Conservation (phyloP, 2,329 filamentous ascomycete genomes). For the Stagonosporopsis chrysanthemi region DNA sequence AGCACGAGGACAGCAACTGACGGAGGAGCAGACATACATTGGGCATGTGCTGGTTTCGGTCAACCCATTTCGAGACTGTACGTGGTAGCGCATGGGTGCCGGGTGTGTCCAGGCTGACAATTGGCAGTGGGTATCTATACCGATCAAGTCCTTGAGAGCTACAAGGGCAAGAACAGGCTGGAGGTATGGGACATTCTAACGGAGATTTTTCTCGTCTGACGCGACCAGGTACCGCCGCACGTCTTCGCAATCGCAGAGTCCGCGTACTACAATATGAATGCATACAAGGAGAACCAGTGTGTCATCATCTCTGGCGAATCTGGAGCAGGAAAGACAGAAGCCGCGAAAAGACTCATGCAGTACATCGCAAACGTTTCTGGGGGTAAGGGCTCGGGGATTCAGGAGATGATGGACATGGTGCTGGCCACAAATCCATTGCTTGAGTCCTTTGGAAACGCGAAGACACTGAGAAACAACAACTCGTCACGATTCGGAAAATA, state of each 20-base stretch:
- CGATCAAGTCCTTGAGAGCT: conserved; percentile 89
- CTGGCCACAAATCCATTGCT: conserved; percentile 95
- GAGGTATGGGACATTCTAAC: conserved; percentile 60
- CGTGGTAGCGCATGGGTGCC: conserved; percentile 41
- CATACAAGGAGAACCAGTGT: conserved; percentile 98
- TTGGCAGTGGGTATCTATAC: conserved; percentile 89
- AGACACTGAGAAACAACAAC: conserved; percentile 98
- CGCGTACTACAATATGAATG: conserved; percentile 99
- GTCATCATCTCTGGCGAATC: conserved; percentile 99
- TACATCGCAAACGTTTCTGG: conserved; percentile 98
- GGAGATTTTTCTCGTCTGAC: conserved; percentile 23
- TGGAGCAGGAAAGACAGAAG: conserved; percentile 97
- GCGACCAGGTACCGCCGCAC: conserved; percentile 75
- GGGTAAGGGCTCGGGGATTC: conserved; percentile 82
- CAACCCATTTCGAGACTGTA: conserved; percentile 92
- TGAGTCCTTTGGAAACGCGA: conserved; percentile 98
- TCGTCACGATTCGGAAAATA: conserved; percentile 99
- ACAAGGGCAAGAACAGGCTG: conserved; percentile 95
- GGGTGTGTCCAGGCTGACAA: conserved; percentile 46
- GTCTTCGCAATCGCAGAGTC: conserved; percentile 98
- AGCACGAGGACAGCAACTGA: conserved; percentile 32
- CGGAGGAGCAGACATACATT: conserved; percentile 79
- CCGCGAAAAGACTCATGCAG: conserved; percentile 98
- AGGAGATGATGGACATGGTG: conserved; percentile 99
- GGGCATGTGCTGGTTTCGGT: conserved; percentile 99